phyloP scores from a whole-genome alignment of 352 stramenopile genomes.

The Pythium aphanidermatum region DNA sequence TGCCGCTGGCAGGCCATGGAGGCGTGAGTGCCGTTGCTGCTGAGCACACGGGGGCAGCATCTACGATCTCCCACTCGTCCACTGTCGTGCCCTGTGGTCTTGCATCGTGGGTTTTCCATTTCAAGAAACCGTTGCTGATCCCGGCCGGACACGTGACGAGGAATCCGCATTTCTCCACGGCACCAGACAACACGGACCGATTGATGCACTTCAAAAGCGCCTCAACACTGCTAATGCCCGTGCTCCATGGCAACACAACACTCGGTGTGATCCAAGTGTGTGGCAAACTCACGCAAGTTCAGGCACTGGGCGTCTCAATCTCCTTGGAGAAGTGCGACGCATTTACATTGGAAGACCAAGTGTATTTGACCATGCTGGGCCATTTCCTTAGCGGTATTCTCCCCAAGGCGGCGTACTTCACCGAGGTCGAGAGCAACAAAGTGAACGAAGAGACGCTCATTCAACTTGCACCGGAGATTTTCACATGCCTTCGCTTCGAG shows the following conservation, averaged over 20 bases:
- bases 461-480: constrained; percentile 65
- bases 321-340: constrained; percentile 48
- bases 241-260: constrained; percentile 29
- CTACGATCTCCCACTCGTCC: background rate
- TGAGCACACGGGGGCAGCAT: constrained; percentile 16
- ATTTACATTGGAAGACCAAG: constrained; percentile 59
- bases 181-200: constrained; percentile 55
- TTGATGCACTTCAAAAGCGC: constrained; percentile 45
- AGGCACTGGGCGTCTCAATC: constrained; percentile 54
- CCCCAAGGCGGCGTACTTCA: constrained; percentile 70
- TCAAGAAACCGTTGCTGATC: constrained; percentile 51
- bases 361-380: constrained; percentile 37
- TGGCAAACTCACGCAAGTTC: constrained; percentile 51
- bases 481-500: constrained; percentile 75
- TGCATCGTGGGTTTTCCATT: constrained; percentile 64
- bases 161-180: constrained; percentile 46
- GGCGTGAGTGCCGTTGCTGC: constrained; percentile 22
- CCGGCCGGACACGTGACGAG: constrained; percentile 35
- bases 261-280: constrained; percentile 57
- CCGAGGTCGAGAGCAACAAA: constrained; percentile 75
- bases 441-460: constrained; percentile 77
- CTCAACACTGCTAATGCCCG: constrained; percentile 53
- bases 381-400: constrained; percentile 62
- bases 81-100: constrained; percentile 35
- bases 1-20: constrained; percentile 13